These are phyloP conservation scores for Epichloe aotearoae DNA, from an alignment of 2,329 filamentous ascomycete species.

Conservation along the genomic window DNA sequence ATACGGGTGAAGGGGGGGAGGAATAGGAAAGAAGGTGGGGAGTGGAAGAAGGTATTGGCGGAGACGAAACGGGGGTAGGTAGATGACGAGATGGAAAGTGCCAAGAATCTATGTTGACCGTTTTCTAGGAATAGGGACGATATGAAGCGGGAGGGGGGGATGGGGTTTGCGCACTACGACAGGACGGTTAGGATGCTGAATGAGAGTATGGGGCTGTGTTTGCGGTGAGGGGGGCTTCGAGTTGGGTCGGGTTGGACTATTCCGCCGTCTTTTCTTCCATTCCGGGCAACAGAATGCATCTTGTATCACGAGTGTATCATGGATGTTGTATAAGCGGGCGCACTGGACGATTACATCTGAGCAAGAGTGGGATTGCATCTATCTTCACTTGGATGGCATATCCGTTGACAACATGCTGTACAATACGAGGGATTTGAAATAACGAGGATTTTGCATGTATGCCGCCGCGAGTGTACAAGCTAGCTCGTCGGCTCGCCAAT, in stretches of 20 bases:
- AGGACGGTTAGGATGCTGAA: conserved; percentile 62
- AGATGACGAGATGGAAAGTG: too few relatives aligned
- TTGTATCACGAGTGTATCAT: too few relatives aligned
- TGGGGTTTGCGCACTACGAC: conserved; percentile 48
- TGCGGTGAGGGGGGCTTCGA: conserved; percentile 26
- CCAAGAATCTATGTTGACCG: too few relatives aligned
- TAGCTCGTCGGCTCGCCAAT: conserved; percentile 25
- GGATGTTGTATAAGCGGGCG: too few relatives aligned
- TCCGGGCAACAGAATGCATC: too few relatives aligned
- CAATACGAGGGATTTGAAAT: neutral
- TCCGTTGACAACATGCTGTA: too few relatives aligned
- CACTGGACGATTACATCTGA: too few relatives aligned
- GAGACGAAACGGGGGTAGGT: conserved; percentile 15
- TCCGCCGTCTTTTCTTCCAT: too few relatives aligned
- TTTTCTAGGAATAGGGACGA: conserved; percentile 6
- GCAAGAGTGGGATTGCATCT: too few relatives aligned
- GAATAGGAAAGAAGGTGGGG: conserved; percentile 1
- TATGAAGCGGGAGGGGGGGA: conserved; percentile 10
- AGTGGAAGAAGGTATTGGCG: conserved; percentile 11
- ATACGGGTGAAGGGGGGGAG: conserved; percentile 23
- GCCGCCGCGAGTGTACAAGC: neutral
- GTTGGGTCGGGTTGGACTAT: too few relatives aligned
- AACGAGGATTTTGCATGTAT: too few relatives aligned
- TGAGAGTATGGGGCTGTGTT: conserved; percentile 54
- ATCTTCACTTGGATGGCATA: too few relatives aligned